These are phyloP conservation scores for Barbarea vulgaris DNA, from an alignment of 345 rosid genomes.

Conservation along the genomic window DNA sequence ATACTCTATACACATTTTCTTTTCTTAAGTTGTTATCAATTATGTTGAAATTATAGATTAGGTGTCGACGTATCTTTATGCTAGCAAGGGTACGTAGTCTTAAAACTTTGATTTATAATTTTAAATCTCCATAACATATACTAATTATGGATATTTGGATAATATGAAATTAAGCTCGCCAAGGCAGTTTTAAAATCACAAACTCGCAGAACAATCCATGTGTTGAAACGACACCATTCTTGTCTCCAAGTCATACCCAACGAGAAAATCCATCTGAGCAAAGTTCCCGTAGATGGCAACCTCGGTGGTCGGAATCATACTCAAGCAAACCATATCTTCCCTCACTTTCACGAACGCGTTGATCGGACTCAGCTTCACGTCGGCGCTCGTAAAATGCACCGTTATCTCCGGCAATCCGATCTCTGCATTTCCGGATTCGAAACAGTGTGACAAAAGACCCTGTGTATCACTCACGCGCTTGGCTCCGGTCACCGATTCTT, in stretches of 20 bases:
- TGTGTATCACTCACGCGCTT: slow-evolving; percentile 37
- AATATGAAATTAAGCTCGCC: background rate
- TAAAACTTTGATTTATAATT: background rate
- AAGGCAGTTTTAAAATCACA: background rate
- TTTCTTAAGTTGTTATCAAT: background rate
- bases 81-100: background rate
- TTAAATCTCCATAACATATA: background rate
- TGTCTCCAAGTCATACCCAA: slow-evolving; percentile 51
- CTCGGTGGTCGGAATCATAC: slow-evolving; percentile 27
- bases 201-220: slow-evolving; percentile 46
- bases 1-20: no score
- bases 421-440: background rate
- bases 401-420: slow-evolving; percentile 44
- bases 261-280: slow-evolving; percentile 53
- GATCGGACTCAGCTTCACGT: slow-evolving; percentile 38
- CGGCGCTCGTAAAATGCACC: slow-evolving; percentile 47
- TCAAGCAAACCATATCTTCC: slow-evolving; percentile 45
- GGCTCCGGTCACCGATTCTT: slow-evolving; percentile 15
- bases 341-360: slow-evolving; percentile 49
- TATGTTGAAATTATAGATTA: background rate
- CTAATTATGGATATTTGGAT: background rate
- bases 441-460: slow-evolving; percentile 45
- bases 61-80: background rate
- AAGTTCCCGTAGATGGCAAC: slow-evolving; percentile 56
- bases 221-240: slow-evolving; percentile 50